Conservation (phyloP, 2,329 filamentous ascomycete species). For the Diaporthe ampelina region DNA sequence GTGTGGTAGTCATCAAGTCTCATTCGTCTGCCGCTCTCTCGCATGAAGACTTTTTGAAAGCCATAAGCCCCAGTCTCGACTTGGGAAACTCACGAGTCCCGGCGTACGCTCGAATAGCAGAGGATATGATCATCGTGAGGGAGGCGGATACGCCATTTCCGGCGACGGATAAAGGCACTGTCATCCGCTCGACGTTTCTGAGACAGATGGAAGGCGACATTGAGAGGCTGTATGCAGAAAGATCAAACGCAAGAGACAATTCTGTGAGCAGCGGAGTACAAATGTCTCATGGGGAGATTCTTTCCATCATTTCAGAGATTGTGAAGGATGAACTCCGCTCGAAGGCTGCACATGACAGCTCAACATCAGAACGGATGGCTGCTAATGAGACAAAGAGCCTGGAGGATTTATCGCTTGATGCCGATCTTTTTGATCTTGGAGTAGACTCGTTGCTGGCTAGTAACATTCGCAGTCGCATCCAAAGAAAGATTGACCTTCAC, state of each 20-base stretch:
- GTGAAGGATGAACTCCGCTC: slow-evolving; percentile 7
- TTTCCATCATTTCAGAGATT: neutral
- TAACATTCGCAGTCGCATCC: slow-evolving; percentile 25
- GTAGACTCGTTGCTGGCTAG: slow-evolving; percentile 29
- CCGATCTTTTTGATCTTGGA: slow-evolving; percentile 24
- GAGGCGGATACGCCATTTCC: slow-evolving; percentile 20
- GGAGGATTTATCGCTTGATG: neutral
- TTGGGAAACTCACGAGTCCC: slow-evolving; percentile 31
- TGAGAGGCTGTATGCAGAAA: neutral
- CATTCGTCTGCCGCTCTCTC: neutral
- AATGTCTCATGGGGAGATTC: neutral
- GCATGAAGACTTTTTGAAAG: neutral
- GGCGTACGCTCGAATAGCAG: slow-evolving; percentile 19
- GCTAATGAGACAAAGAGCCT: neutral
- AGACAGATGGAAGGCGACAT: slow-evolving; percentile 3
- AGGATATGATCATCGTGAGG: slow-evolving; percentile 28
- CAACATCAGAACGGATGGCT: neutral
- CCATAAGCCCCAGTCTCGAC: neutral
- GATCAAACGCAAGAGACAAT: neutral
- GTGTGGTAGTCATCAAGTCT: slow-evolving; percentile 20
- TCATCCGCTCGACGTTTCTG: slow-evolving; percentile 26
- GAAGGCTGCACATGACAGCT: neutral
- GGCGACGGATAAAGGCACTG: slow-evolving; percentile 13
- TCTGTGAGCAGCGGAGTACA: too few relatives aligned
- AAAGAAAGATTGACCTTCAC: slow-evolving; percentile 12